Conservation (phyloP, 106 monocot genomes). For the Dendrobium catenatum region DNA sequence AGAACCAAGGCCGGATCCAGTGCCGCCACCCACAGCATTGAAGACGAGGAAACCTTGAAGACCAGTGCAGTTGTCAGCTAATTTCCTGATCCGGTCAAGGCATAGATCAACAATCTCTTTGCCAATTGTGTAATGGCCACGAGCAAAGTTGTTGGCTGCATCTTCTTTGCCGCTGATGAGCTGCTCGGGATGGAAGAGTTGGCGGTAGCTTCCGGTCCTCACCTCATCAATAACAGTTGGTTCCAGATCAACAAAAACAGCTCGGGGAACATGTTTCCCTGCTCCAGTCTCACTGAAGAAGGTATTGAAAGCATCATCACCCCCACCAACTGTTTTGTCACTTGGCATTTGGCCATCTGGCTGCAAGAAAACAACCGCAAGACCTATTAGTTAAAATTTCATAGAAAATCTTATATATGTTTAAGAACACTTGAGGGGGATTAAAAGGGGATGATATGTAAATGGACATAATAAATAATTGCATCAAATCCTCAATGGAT, state of each 20-base stretch:
- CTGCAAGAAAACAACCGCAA: conserved; percentile 11
- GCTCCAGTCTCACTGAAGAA: conserved; percentile 70
- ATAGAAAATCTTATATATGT: no score
- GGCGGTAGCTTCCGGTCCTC: conserved; percentile 65
- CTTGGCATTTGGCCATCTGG: conserved; percentile 46
- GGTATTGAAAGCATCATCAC: conserved; percentile 68
- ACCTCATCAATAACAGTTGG: conserved; percentile 81
- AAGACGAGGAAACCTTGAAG: conserved; percentile 58
- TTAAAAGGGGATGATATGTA: no score
- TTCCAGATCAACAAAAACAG: conserved; percentile 74
- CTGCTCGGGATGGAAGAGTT: conserved; percentile 87
- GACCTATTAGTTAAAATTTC: no score
- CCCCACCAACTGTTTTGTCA: conserved; percentile 35
- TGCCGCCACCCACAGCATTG: conserved; percentile 7
- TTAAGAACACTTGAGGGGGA: no score
- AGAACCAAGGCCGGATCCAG: conserved; percentile 44
- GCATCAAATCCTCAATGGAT: no score
- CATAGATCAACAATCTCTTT: no score
- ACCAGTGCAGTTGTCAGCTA: conserved; percentile 53
- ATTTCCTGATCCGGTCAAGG: conserved; percentile 50
- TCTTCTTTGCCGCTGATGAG: conserved; percentile 85
- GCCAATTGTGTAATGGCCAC: conserved; percentile 73
- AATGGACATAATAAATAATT: no score
- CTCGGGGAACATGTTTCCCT: conserved; percentile 66
- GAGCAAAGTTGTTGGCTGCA: conserved; percentile 84